Evolutionary conservation across 441 rosid species (phyloP).

Genomic region (Gossypium davidsonii): DNA sequence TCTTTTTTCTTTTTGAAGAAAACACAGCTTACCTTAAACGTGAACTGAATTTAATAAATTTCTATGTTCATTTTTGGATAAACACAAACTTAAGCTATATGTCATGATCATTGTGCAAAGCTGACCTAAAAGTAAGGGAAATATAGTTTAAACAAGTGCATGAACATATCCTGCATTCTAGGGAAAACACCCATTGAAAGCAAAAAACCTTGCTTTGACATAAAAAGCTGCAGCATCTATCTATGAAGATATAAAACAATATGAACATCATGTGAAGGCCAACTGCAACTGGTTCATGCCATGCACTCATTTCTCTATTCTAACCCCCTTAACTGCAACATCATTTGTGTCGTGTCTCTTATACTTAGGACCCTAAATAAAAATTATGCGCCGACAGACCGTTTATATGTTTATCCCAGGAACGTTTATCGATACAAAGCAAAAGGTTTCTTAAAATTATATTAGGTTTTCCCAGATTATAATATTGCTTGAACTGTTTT

Average conservation of each 20-base stretch:
- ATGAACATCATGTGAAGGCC: conserved; percentile 11
- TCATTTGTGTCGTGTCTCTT: conserved; percentile 11
- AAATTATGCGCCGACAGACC: neutral
- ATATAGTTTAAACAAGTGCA: neutral
- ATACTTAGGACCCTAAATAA: conserved; percentile 4
- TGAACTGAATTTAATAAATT: neutral
- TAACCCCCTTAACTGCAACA: conserved; percentile 1
- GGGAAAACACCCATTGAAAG: neutral
- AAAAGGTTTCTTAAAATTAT: neutral
- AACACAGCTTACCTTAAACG: neutral
- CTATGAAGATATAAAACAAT: neutral
- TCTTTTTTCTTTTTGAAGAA: neutral
- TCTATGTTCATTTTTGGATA: conserved; percentile 1
- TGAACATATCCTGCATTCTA: neutral
- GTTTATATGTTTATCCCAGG: neutral
- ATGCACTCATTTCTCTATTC: neutral
- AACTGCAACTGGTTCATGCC: neutral
- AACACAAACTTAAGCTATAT: neutral
- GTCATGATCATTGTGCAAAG: neutral
- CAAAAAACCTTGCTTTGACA: neutral
- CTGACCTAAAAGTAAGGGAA: neutral
- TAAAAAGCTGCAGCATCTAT: neutral
- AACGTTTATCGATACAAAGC: neutral
- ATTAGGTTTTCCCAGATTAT: neutral
- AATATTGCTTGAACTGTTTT: neutral